Evolutionary conservation across 192 early-diverging fungal genomes (phyloP).

Genomic region (Rhizoclosmatium globosum): DNA sequence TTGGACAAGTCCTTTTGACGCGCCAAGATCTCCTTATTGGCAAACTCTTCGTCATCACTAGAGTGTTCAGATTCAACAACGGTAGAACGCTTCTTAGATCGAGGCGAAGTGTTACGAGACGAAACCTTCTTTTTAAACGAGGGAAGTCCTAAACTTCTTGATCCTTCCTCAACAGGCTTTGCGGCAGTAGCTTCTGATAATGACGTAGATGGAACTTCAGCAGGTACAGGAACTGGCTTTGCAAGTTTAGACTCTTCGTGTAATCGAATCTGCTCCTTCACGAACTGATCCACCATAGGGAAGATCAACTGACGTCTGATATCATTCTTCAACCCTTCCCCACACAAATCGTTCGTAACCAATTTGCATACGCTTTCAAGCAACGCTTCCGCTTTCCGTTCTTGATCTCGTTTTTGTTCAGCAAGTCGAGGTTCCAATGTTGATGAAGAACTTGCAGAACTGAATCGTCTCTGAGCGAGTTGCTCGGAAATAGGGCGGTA

Average conservation of each 20-base stretch:
- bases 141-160: background rate
- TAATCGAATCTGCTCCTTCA: background rate
- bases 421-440: background rate
- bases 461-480: background rate
- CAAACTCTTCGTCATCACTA: background rate
- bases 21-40: slow-evolving; percentile 24
- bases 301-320: slow-evolving; percentile 7
- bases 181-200: background rate
- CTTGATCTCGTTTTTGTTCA: background rate
- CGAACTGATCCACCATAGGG: slow-evolving; percentile 8
- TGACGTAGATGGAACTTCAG: background rate
- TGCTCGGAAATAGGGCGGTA: background rate
- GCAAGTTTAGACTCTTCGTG: background rate
- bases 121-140: slow-evolving; percentile 35
- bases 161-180: background rate
- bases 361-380: slow-evolving; percentile 9
- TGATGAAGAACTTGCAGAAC: background rate
- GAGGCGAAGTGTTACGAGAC: background rate
- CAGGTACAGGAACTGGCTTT: background rate
- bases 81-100: background rate
- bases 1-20: slow-evolving; percentile 12
- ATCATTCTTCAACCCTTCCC: slow-evolving; percentile 25
- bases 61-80: background rate
- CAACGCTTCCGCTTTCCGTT: background rate
- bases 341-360: background rate